Percentiles rank a stretch among this genome's conserved stretches.
Evolutionary conservation across 176 grass and related monocot genomes (phyloP).

Genomic region (Ampelocalamus luodianensis): DNA sequence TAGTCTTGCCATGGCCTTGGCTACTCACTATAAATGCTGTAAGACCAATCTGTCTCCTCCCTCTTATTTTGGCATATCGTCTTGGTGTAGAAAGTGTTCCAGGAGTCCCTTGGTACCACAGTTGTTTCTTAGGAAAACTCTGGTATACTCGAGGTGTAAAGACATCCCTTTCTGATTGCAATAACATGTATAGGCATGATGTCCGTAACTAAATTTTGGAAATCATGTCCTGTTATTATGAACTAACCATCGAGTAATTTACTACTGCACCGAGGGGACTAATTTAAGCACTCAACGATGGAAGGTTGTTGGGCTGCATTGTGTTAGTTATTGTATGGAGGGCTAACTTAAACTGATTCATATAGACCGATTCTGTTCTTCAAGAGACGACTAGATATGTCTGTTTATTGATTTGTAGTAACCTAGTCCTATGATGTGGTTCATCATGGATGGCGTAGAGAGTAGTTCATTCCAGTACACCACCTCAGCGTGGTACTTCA

Average conservation of each 20-base stretch:
- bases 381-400: too few relatives aligned
- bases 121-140: neutral
- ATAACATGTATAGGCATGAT: neutral
- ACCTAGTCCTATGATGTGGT: neutral
- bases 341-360: neutral
- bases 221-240: too few relatives aligned
- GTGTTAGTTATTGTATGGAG: neutral
- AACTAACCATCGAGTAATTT: too few relatives aligned
- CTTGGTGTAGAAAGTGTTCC: neutral
- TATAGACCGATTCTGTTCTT: neutral
- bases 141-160: neutral
- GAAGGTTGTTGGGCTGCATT: neutral
- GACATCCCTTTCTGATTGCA: neutral
- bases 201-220: neutral
- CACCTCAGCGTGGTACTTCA: neutral
- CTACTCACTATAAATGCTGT: too few relatives aligned
- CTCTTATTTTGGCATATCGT: neutral
- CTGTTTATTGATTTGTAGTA: neutral
- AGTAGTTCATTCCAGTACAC: too few relatives aligned
- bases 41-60: constrained; percentile 20
- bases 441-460: too few relatives aligned
- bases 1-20: too few relatives aligned
- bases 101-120: neutral
- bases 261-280: too few relatives aligned
- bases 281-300: too few relatives aligned